Evolutionary conservation across 805 yeast species (phyloP).

Genomic region (Wickerhamomyces strasburgensis): DNA sequence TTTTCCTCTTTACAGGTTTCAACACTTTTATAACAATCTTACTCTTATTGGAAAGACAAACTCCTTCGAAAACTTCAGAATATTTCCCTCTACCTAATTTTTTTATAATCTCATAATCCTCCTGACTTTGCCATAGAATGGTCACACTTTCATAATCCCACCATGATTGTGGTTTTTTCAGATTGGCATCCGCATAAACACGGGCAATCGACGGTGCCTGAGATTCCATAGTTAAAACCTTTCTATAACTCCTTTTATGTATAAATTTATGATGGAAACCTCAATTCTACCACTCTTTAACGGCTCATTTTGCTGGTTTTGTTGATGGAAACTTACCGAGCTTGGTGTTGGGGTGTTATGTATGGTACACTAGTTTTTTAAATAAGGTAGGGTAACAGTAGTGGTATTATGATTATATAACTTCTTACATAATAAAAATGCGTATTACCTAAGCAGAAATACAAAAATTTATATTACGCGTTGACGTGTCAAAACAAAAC

Average conservation of each 20-base stretch:
- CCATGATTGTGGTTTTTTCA: conserved; percentile 68
- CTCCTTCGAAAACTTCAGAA: conserved; percentile 88
- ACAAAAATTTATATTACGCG: too few relatives aligned
- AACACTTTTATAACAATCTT: conserved; percentile 84
- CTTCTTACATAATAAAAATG: too few relatives aligned
- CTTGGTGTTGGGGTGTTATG: too few relatives aligned
- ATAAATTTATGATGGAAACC: too few relatives aligned
- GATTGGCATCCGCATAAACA: conserved; percentile 79
- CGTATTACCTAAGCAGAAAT: too few relatives aligned
- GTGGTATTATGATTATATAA: too few relatives aligned
- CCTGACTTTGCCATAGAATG: conserved; percentile 79
- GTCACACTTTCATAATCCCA: conserved; percentile 80
- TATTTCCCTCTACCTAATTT: conserved; percentile 92
- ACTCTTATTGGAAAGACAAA: conserved; percentile 54
- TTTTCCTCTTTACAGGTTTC: conserved; percentile 90
- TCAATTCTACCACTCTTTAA: too few relatives aligned
- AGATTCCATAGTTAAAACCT: background rate
- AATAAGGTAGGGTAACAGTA: too few relatives aligned
- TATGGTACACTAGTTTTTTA: too few relatives aligned
- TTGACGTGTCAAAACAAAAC: too few relatives aligned
- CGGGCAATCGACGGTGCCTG: conserved; percentile 48
- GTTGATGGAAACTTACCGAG: too few relatives aligned
- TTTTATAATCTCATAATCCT: conserved; percentile 77
- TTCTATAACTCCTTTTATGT: background rate
- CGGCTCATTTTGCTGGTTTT: too few relatives aligned